Evolutionary conservation across 345 rosid species (phyloP), one percentile per base, ranked within the genome.

Genomic region (Acer negundo): DNA sequence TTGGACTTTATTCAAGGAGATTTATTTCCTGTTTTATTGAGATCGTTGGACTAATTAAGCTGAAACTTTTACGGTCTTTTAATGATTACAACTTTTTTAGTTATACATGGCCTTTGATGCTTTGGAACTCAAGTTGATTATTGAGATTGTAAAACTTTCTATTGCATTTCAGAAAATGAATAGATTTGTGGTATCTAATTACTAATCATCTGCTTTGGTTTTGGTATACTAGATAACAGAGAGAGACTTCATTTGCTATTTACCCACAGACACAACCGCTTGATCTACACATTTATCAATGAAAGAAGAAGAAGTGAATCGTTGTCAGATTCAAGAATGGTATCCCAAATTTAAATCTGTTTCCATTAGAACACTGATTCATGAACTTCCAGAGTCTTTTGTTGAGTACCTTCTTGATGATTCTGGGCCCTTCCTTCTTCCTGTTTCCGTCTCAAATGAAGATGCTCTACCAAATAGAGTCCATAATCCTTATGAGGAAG

Each of bases 281-380:
- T 61, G 12, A 10, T 47, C 22, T n/a, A 26, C 67, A 23, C 17
- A 55, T 3, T 49, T 51, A 67, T 35, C 77, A 62, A 95, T 95
- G 97, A 90, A 85, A 82, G 87, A 84, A 78, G 94, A 79, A 67
- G 95, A 95, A 75, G 88, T 92, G 16, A 87, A 90, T 31, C 83
- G 86, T 12, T 95, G 97, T 82, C 98, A 95, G 84, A 89, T 90
- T 81, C 97, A 93, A 64, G 93, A 89, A 75, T 93, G 97, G 97
- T 93, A 93, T 67, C 97, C 97, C 0, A 95, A 85, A 73, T 92
- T 95, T 75, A 90, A 76, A 86, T 84, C 89, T 2, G 77, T 80
- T 26, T 89, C 97, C 31, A 85, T 95, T 15, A 93, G 69, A 83
- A 93, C 97, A 70, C 83, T 84, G 75, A 87, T 90, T 49, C 97